Conservation (phyloP, 139 green algal genomes). For the Coelastrella sp. region DNA sequence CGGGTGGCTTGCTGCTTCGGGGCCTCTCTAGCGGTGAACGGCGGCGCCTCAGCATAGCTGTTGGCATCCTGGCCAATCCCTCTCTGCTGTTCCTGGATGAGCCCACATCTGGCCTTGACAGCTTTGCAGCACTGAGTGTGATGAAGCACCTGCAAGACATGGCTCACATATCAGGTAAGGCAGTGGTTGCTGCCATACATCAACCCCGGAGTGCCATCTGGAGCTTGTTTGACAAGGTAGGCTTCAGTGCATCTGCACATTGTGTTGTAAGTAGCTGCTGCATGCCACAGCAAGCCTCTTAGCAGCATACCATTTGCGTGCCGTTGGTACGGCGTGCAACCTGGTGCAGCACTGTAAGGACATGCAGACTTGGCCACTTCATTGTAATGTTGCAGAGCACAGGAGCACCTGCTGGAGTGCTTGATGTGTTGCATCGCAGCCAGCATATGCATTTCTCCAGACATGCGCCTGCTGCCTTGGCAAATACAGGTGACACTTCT, state of each 20-base stretch:
- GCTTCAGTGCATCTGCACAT: neutral
- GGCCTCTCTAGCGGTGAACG: slow-evolving; percentile 85
- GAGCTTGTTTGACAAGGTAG: slow-evolving; percentile 66
- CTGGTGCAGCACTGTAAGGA: neutral
- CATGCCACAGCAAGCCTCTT: neutral
- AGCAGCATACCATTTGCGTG: neutral
- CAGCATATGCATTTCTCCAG: neutral
- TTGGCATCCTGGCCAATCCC: slow-evolving; percentile 37
- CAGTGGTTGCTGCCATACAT: slow-evolving; percentile 68
- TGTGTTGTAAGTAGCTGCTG: neutral
- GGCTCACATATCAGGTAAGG: slow-evolving; percentile 50
- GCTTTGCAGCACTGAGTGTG: slow-evolving; percentile 73
- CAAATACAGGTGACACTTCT: slow-evolving; percentile 46
- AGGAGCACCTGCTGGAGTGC: no score
- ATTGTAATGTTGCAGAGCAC: no score
- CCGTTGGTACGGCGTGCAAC: neutral
- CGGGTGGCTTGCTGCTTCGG: slow-evolving; percentile 76
- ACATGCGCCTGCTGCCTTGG: neutral
- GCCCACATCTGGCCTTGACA: slow-evolving; percentile 52
- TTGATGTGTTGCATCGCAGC: neutral
- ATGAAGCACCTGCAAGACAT: slow-evolving; percentile 53
- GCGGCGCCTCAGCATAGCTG: slow-evolving; percentile 80
- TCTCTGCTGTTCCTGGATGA: slow-evolving; percentile 48
- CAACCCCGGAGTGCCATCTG: slow-evolving; percentile 70
- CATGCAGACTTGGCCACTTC: no score